Percentiles rank a stretch among this genome's conserved stretches.
Evolutionary conservation across 2,329 filamentous ascomycete species (phyloP).

Genomic region (Graphiopsis chlorocephala): DNA sequence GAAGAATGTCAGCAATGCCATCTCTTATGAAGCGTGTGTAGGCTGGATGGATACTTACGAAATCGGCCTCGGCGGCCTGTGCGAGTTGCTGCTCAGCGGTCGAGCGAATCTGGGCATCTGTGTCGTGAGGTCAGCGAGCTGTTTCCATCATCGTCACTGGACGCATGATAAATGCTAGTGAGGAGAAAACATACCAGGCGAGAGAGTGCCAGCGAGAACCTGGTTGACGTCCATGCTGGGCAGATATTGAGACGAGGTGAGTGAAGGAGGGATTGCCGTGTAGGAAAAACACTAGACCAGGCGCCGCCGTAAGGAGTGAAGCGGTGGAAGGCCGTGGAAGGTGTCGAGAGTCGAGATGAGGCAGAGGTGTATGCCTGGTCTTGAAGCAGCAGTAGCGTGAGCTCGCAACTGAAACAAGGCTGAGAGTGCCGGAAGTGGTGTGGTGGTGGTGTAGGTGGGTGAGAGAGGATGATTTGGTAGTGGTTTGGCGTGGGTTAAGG

Average conservation of each 20-base stretch:
- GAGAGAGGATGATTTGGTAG: not conserved
- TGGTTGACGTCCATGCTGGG: conserved; percentile 91
- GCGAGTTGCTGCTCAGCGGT: conserved; percentile 90
- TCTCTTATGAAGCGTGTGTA: not conserved
- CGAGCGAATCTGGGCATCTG: conserved; percentile 86
- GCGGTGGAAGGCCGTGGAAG: not conserved
- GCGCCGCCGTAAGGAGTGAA: conserved; percentile 15
- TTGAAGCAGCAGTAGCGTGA: not conserved
- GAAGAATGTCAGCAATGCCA: conserved; percentile 19
- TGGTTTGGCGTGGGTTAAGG: not conserved
- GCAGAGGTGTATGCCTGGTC: not conserved
- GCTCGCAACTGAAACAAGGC: not conserved
- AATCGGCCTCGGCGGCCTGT: conserved; percentile 91
- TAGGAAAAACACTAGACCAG: conserved; percentile 2
- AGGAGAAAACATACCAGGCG: conserved; percentile 66
- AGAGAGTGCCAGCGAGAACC: conserved; percentile 95
- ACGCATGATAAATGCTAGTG: not conserved
- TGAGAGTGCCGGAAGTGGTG: conserved; percentile 6
- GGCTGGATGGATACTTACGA: conserved; percentile 61
- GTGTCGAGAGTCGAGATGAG: not conserved
- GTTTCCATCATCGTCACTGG: not conserved
- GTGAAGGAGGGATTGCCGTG: not conserved
- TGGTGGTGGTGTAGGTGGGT: not conserved
- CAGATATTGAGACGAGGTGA: not conserved
- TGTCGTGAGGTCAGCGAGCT: conserved; percentile 27